Percentiles rank a stretch among this genome's conserved stretches.
Conservation (phyloP, 129 eudicot species). For the Chrysanthemum lavandulifolium region DNA sequence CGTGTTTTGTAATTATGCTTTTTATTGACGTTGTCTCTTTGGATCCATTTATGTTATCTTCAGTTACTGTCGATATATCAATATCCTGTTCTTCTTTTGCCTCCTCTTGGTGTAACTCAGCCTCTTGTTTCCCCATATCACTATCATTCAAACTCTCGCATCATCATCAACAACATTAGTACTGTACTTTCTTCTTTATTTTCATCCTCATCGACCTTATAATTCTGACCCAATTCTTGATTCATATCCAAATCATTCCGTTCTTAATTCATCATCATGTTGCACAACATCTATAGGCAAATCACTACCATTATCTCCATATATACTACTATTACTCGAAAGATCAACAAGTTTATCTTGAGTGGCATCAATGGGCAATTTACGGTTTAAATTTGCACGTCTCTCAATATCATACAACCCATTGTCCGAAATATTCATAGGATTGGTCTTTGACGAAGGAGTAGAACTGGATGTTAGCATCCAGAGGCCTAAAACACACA, state of each 20-base stretch:
- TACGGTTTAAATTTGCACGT: slow-evolving; percentile 20
- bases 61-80: slow-evolving; percentile 16
- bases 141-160: slow-evolving; percentile 32
- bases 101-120: background rate
- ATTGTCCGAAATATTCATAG: slow-evolving; percentile 15
- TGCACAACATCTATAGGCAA: slow-evolving; percentile 47
- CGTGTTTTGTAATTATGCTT: slow-evolving; percentile 34
- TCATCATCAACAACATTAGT: slow-evolving; percentile 18
- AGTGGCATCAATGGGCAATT: slow-evolving; percentile 19
- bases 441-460: slow-evolving; percentile 33
- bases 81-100: slow-evolving; percentile 24
- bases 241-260: background rate
- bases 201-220: slow-evolving; percentile 27
- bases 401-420: background rate
- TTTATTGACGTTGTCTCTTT: slow-evolving; percentile 18
- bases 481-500: slow-evolving; percentile 53
- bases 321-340: slow-evolving; percentile 13
- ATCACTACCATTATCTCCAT: slow-evolving; percentile 39
- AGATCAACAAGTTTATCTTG: slow-evolving; percentile 8
- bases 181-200: slow-evolving; percentile 12
- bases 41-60: slow-evolving; percentile 34
- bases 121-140: slow-evolving; percentile 31
- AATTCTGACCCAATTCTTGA: slow-evolving; percentile 8
- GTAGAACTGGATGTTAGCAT: slow-evolving; percentile 47
- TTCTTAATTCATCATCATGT: slow-evolving; percentile 20